phyloP scores from a whole-genome alignment of 148 eudicot genomes.

The Chenopodium berlandieri region DNA sequence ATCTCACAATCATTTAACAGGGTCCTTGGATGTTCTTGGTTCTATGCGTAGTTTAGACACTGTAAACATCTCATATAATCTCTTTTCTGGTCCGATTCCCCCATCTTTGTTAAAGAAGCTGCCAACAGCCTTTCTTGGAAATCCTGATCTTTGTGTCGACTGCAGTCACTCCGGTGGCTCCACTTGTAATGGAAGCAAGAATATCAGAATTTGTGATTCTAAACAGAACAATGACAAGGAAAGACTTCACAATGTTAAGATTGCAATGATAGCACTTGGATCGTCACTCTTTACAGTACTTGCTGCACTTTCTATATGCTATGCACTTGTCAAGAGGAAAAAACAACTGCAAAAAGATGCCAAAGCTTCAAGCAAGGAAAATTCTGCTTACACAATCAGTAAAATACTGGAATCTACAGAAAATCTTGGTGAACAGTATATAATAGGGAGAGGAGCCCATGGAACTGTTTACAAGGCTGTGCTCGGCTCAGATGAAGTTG shows the following conservation, averaged over 20 bases:
- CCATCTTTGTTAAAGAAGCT: conserved; percentile 35
- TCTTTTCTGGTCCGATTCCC: conserved; percentile 64
- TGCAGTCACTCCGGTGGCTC: conserved; percentile 30
- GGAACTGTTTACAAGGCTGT: conserved; percentile 74
- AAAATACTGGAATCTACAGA: conserved; percentile 62
- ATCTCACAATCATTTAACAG: conserved; percentile 58
- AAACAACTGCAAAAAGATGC: conserved; percentile 27
- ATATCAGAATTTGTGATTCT: conserved; percentile 36
- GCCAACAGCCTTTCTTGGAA: conserved; percentile 48
- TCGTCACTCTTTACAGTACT: conserved; percentile 35
- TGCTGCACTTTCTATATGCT: conserved; percentile 35
- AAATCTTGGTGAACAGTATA: conserved; percentile 49
- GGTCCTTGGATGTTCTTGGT: conserved; percentile 43
- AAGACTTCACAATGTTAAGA: conserved; percentile 24
- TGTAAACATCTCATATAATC: conserved; percentile 58
- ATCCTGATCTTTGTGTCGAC: conserved; percentile 48
- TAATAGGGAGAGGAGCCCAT: conserved; percentile 85
- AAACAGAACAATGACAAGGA: conserved; percentile 16
- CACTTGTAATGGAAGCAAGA: conserved; percentile 26
- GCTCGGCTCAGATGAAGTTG: conserved; percentile 47
- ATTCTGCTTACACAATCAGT: conserved; percentile 40
- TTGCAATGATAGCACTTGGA: conserved; percentile 49
- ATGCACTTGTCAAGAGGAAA: conserved; percentile 17
- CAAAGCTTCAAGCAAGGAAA: conserved; percentile 41
- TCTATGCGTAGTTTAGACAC: conserved; percentile 32